These are phyloP conservation scores for Oehlia diaphana DNA, from an alignment of 192 early-diverging fungal species.

Conservation along the genomic window DNA sequence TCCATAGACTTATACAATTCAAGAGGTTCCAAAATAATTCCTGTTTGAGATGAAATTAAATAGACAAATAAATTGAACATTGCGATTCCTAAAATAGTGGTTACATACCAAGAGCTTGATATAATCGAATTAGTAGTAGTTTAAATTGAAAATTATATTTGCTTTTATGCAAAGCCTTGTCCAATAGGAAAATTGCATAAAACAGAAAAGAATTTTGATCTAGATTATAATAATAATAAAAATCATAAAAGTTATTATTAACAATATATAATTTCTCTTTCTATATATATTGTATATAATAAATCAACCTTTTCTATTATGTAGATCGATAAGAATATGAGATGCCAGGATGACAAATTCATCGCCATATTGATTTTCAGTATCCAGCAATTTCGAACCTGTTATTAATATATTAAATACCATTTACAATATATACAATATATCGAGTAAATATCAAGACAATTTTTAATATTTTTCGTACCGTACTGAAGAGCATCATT, in stretches of 20 bases:
- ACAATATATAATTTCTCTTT: not conserved
- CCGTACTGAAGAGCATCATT: constrained; percentile 48
- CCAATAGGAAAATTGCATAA: constrained; percentile 66
- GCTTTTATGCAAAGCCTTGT: constrained; percentile 73
- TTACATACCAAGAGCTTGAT: constrained; percentile 65
- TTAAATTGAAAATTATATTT: constrained; percentile 84
- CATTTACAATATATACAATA: not conserved
- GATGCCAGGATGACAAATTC: constrained; percentile 70
- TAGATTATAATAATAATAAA: constrained; percentile 15
- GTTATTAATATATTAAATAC: constrained; percentile 3
- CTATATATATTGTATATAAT: not conserved
- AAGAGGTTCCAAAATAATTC: constrained; percentile 59
- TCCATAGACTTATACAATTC: constrained; percentile 71
- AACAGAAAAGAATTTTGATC: constrained; percentile 39
- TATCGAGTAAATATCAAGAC: not conserved
- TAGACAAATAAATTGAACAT: not conserved
- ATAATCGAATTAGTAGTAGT: constrained; percentile 82
- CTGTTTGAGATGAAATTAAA: constrained; percentile 33
- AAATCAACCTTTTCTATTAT: constrained; percentile 41
- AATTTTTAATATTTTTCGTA: constrained; percentile 25
- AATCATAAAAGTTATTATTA: not conserved
- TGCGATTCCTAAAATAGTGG: not conserved
- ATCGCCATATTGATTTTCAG: constrained; percentile 78
- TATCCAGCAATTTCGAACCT: constrained; percentile 61
- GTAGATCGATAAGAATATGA: constrained; percentile 58